Evolutionary conservation across 768 basidiomycete species (phyloP).

Genomic region (Phaeotremella fagi): DNA sequence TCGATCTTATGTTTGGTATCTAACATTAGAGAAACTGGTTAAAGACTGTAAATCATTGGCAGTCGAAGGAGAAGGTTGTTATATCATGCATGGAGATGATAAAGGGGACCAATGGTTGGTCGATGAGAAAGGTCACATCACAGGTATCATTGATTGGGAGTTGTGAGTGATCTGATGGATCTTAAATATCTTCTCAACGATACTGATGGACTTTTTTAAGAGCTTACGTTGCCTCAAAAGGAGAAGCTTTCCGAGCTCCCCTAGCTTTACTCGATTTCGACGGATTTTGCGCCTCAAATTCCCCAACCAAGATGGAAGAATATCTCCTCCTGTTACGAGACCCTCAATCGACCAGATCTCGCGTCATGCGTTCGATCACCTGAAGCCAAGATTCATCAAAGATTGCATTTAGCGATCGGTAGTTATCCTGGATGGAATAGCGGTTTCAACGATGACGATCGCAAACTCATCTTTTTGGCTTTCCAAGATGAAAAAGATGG

Average conservation of each 20-base stretch:
- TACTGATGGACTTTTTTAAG: background rate
- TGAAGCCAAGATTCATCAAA: background rate
- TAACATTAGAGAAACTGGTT: background rate
- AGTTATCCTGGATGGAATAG: too few relatives aligned
- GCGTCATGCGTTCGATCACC: conserved; percentile 8
- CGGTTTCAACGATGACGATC: background rate
- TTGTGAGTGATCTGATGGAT: conserved; percentile 17
- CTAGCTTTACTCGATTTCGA: background rate
- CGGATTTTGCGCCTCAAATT: background rate
- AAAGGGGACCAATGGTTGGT: conserved; percentile 43
- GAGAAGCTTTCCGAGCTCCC: conserved; percentile 8
- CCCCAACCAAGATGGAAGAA: background rate
- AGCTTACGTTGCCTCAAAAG: conserved; percentile 1
- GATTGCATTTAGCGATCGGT: background rate
- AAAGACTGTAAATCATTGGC: background rate
- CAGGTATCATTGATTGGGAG: conserved; percentile 47
- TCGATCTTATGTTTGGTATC: conserved; percentile 5
- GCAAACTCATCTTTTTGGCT: background rate
- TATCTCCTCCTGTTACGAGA: conserved; percentile 5
- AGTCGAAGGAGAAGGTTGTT: conserved; percentile 3
- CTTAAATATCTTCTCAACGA: background rate
- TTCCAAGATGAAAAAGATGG: background rate
- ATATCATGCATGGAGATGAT: conserved; percentile 31
- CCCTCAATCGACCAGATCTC: conserved; percentile 4
- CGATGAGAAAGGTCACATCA: conserved; percentile 29